Conservation (phyloP, 1,284 basidiomycete genomes). For the Acaromyces ingoldii region DNA sequence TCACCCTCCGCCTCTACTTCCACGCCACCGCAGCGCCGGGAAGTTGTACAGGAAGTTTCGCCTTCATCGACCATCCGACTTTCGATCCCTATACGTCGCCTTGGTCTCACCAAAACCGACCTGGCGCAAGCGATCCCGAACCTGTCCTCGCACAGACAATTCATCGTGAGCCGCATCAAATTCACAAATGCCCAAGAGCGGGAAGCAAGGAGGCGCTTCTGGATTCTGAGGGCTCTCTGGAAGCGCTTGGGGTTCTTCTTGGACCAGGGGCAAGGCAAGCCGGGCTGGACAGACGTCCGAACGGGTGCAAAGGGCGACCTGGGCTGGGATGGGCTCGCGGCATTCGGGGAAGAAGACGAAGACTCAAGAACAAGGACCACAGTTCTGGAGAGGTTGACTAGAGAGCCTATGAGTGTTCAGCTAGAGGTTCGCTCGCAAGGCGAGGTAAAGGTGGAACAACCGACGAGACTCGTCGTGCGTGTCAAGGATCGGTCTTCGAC, state of each 20-base stretch:
- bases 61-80: not conserved
- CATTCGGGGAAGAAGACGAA: too few species aligned
- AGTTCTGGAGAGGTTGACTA: too few species aligned
- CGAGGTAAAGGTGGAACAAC: conserved; percentile 4
- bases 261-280: too few species aligned
- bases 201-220: conserved; percentile 13
- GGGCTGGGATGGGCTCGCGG: too few species aligned
- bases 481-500: too few species aligned
- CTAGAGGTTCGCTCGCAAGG: too few species aligned
- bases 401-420: too few species aligned
- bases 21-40: not conserved
- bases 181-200: conserved; percentile 11
- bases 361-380: too few species aligned
- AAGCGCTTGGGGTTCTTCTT: not conserved
- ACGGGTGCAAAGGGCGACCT: too few species aligned
- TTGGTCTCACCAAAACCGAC: not conserved
- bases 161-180: conserved; percentile 11
- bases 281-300: too few species aligned
- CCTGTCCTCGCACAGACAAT: conserved; percentile 1
- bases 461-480: not conserved
- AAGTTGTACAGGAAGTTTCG: not conserved
- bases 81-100: not conserved
- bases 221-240: conserved; percentile 55
- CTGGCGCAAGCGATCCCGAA: not conserved
- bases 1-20: too few species aligned